Percentiles rank a stretch among this genome's conserved stretches.
Evolutionary conservation across 768 basidiomycete species (phyloP).

Genomic region (Ramaria sp.): DNA sequence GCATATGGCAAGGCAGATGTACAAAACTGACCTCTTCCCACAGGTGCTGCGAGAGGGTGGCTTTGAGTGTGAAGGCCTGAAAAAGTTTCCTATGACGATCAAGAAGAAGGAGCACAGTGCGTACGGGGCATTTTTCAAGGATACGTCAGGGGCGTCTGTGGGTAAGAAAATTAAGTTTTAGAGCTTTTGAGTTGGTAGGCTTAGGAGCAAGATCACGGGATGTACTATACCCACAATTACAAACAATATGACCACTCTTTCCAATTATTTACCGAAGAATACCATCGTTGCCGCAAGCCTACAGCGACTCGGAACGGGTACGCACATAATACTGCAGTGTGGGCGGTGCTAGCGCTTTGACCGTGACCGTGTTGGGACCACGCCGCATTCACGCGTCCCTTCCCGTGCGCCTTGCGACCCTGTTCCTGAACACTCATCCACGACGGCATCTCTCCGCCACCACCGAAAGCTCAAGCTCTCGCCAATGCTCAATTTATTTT

Average conservation of each 20-base stretch:
- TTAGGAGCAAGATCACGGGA: neutral
- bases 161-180: constrained; percentile 76
- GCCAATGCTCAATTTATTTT: constrained; percentile 6
- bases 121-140: constrained; percentile 79
- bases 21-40: neutral
- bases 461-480: neutral
- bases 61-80: constrained; percentile 64
- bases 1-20: neutral
- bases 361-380: neutral
- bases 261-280: no score
- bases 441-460: neutral
- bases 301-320: neutral
- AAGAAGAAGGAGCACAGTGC: constrained; percentile 90
- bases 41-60: constrained; percentile 83
- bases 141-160: constrained; percentile 41
- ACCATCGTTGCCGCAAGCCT: no score
- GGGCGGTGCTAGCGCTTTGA: constrained; percentile 6
- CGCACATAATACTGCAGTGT: no score
- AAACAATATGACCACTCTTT: neutral
- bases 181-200: constrained; percentile 6
- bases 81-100: constrained; percentile 91
- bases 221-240: neutral
- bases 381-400: neutral
- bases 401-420: neutral
- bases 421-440: neutral